Base-by-base conservation (phyloP, 2,329 filamentous ascomycete genomes). In the Ramularia endophylla region DNA sequence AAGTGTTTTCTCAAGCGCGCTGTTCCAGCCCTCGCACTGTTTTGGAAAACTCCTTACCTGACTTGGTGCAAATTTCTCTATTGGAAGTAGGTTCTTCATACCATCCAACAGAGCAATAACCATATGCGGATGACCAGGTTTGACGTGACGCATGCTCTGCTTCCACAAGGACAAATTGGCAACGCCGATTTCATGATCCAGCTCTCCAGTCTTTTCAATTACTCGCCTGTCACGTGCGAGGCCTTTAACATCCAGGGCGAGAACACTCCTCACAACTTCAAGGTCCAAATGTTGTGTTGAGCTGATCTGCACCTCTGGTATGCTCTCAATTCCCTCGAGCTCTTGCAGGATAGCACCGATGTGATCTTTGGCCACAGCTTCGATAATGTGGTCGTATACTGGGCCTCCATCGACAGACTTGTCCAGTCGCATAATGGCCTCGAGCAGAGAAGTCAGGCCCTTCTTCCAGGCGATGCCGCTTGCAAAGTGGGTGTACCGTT, bases 111-210 rank as follows among this genome's bases (percentile, higher is more conserved):
- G 81, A 27, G 79, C 78, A 36, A 78, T 81, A 1, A 87, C 86
- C n/a, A 95, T 69, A 4, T 79, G 72, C n/a, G 83, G 66, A 51
- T 85, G 78, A 25, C 80, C 75, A 19, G 78, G 72, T 50, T 79
- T 74, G 36, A 92, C 73, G 18, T 80, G 77, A 36, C 81, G 75
- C 34, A 86, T 72, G 34, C 89, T 83, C 1, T 79, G 74, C 48
- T 87, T 83, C 83, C 89, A 95, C 30, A 95, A 78, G 12, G 79
- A 74, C 12, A 82, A 72, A 0, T 87, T 90, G 42, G 86, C 77
- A 13, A 82, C 79, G 49, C 78, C 78, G 30, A 84, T 62, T 43
- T 85, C 77, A 52, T 81, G 75, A 36, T 83, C 83, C 15, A 87
- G 73, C 31, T 75, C 70, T 31, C 73, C 73, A 15, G 74, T 73